Evolutionary conservation across 805 yeast species (phyloP), one percentile per base, ranked within the genome.

Genomic region (Huiozyma sinensis): DNA sequence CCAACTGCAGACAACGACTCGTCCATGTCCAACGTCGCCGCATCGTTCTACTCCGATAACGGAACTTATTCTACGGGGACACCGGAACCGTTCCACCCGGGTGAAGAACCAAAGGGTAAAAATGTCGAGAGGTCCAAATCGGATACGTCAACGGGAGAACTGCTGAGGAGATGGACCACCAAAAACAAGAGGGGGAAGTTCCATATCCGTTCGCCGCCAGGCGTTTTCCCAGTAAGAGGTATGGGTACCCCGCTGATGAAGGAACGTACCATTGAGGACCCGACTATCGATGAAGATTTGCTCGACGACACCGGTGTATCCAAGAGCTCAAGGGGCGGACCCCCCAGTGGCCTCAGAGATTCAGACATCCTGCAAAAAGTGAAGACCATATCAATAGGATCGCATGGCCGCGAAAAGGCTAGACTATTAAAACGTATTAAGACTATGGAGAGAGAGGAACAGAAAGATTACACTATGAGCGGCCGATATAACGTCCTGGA

Each of bases 161-260:
- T 38, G 0, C 28, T 29, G 7, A 43, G 30, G 10, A 43, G 41
- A 6, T 37, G 33, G n/a, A 37, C 43, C 6, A 50, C 44, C 8
- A 43, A 39, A 13, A 34, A 34, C 5, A 35, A 42, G 33, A 38
- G 39, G 13, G 40, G 46, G 2, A 38, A 17, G 29, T 11, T 13
- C 12, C 39, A 43, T 13, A 38, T 63, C 6, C 62, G 75, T 49
- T 80, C 88, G 1, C 94, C 90, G 4, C 75, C 75, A 28, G 86
- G 86, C 47, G 88, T 83, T 1, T 83, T 83, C 63, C 92, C 94
- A 0, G 89, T 83, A 2, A 69, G 69, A 51, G 90, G 85, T 1
- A 82, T 83, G 90, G 88, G 85, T 1, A 69, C 67, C 8, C 83
- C 90, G 3, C 58, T 75, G 36, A 63, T 60, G 28, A 65, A 73